Conservation (phyloP, 2,329 filamentous ascomycete species). For the Tolypocladium ovalisporum region DNA sequence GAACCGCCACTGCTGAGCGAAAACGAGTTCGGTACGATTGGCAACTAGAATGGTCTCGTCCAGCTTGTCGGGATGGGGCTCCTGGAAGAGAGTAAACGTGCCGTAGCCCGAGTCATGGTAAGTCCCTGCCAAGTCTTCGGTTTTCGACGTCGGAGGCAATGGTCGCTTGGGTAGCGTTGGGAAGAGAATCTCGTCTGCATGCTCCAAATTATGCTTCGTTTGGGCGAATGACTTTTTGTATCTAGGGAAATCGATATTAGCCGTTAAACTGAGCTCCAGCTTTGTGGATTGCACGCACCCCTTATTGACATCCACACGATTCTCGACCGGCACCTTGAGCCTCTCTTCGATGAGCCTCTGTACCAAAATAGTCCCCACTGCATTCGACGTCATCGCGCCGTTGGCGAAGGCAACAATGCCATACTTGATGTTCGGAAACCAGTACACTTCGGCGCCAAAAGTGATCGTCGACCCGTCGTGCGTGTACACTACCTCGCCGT, state of each 20-base stretch:
- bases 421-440: conserved; percentile 9
- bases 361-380: conserved; percentile 12
- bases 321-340: conserved; percentile 9
- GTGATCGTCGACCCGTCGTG: conserved; percentile 17
- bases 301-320: conserved; percentile 10
- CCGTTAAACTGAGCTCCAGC: no score
- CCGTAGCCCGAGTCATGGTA: conserved; percentile 33
- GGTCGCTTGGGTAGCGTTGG: conserved; percentile 21
- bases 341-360: conserved; percentile 19
- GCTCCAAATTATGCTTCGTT: conserved; percentile 11
- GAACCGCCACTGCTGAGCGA: conserved; percentile 9
- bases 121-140: conserved; percentile 23
- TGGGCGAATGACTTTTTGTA: no score
- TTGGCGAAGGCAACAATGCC: neutral
- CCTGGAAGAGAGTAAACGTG: conserved; percentile 8
- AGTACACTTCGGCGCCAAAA: conserved; percentile 17
- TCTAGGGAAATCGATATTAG: no score
- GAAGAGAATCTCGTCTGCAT: conserved; percentile 23
- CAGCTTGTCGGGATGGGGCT: conserved; percentile 3
- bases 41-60: conserved; percentile 12
- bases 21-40: conserved; percentile 10
- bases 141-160: conserved; percentile 21
- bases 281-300: conserved; percentile 2
- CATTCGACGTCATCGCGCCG: conserved; percentile 16
- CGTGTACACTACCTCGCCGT: conserved; percentile 15